Conservation (phyloP, 1,139 yeast species). For the Pichia terricola region DNA sequence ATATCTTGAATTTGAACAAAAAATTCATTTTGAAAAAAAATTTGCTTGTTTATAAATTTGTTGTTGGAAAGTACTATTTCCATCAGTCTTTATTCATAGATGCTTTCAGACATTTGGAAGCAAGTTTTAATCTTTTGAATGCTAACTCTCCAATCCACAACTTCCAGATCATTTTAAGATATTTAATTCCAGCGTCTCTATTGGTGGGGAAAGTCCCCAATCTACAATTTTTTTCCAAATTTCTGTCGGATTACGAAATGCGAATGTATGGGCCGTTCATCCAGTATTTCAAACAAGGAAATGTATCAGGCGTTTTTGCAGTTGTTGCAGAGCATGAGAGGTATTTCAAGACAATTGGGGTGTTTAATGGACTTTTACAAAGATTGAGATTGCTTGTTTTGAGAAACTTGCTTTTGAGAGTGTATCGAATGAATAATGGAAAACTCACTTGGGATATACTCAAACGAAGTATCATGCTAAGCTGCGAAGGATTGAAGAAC, state of each 20-base stretch:
- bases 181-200: slow-evolving; percentile 50
- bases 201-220: slow-evolving; percentile 40
- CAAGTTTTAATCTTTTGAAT: slow-evolving; percentile 45
- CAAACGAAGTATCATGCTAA: not conserved
- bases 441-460: not conserved
- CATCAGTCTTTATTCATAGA: slow-evolving; percentile 48
- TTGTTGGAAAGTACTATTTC: slow-evolving; percentile 57
- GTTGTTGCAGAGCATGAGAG: slow-evolving; percentile 27
- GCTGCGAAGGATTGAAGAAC: not conserved
- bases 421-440: slow-evolving; percentile 13
- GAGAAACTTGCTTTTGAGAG: slow-evolving; percentile 35
- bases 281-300: slow-evolving; percentile 31
- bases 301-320: slow-evolving; percentile 29
- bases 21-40: slow-evolving; percentile 42
- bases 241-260: not conserved
- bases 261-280: slow-evolving; percentile 23
- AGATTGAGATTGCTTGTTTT: slow-evolving; percentile 35
- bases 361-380: slow-evolving; percentile 33
- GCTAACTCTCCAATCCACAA: slow-evolving; percentile 25
- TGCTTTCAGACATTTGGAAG: slow-evolving; percentile 49
- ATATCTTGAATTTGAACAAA: slow-evolving; percentile 40
- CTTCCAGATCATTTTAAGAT: slow-evolving; percentile 35
- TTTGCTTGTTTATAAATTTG: slow-evolving; percentile 57
- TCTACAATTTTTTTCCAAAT: not conserved
- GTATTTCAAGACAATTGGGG: slow-evolving; percentile 30